These are phyloP conservation scores for Rhododendron ferrugineum DNA, from an alignment of 148 eudicot genomes.

Conservation along the genomic window DNA sequence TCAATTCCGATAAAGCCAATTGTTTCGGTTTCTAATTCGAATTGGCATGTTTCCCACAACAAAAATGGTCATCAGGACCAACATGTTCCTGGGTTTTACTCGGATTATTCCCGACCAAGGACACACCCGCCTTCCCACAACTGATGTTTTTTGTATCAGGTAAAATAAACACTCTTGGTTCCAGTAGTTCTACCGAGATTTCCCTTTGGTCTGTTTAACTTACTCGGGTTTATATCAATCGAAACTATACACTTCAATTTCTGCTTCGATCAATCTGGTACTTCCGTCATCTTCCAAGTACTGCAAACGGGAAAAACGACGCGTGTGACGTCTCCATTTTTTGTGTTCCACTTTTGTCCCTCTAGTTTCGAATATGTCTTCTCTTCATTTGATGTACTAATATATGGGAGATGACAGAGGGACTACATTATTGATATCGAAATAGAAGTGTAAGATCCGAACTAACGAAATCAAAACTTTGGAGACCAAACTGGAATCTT, in stretches of 20 bases:
- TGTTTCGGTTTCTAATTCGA: constrained; percentile 8
- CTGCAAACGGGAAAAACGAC: not conserved
- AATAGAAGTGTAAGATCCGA: not conserved
- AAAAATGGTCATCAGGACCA: not conserved
- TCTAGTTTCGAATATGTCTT: not conserved
- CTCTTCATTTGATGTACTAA: not conserved
- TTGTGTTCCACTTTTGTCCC: not conserved
- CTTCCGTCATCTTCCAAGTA: not conserved
- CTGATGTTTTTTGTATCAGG: not conserved
- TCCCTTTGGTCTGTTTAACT: not conserved
- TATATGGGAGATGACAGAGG: not conserved
- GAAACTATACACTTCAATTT: not conserved
- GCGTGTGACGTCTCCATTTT: not conserved
- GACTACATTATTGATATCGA: not conserved
- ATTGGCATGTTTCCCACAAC: not conserved
- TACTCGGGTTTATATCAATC: not conserved
- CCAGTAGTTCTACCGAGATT: not conserved
- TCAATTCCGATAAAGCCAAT: not conserved
- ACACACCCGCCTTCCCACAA: constrained; percentile 18
- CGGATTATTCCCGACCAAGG: constrained; percentile 19
- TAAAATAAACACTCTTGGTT: not conserved
- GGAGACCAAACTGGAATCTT: not conserved
- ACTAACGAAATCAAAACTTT: not conserved
- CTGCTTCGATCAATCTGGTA: not conserved
- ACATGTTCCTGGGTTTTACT: constrained; percentile 11